Evolutionary conservation across 352 stramenopile genomes (phyloP).

Genomic region (Phytophthora kernoviae): DNA sequence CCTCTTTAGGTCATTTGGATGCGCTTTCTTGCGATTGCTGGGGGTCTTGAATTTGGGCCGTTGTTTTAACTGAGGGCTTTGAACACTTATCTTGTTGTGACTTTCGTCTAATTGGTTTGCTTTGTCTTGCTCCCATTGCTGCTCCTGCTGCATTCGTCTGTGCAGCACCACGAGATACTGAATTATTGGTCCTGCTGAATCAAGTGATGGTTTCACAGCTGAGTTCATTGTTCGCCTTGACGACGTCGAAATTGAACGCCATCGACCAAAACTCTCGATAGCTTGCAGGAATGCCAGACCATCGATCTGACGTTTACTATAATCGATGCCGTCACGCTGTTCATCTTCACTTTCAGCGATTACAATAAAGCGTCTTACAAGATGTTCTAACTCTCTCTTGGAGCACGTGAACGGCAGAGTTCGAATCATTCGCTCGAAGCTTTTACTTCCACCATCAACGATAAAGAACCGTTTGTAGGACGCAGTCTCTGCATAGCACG

Average conservation of each 20-base stretch:
- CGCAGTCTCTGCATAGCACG: constrained; percentile 20
- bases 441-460: constrained; percentile 32
- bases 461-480: background rate
- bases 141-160: constrained; percentile 13
- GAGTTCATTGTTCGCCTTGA: constrained; percentile 12
- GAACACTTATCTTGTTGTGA: background rate
- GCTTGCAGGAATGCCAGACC: constrained; percentile 41
- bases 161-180: constrained; percentile 57
- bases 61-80: constrained; percentile 2
- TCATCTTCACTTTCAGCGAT: background rate
- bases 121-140: constrained; percentile 24
- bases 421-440: constrained; percentile 46
- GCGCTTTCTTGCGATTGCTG: constrained; percentile 8
- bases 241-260: constrained; percentile 30
- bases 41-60: constrained; percentile 7
- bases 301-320: constrained; percentile 20
- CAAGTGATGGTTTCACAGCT: constrained; percentile 32
- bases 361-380: constrained; percentile 31
- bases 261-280: constrained; percentile 42
- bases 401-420: constrained; percentile 46
- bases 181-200: constrained; percentile 42
- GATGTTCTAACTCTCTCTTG: constrained; percentile 33
- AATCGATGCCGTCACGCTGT: background rate
- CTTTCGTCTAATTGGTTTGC: constrained; percentile 4
- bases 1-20: constrained; percentile 3